Percentiles rank a stretch among this genome's conserved stretches.
These are phyloP conservation scores for Aureobasidium sp. DNA, from an alignment of 2,329 filamentous ascomycete species.

Conservation along the genomic window DNA sequence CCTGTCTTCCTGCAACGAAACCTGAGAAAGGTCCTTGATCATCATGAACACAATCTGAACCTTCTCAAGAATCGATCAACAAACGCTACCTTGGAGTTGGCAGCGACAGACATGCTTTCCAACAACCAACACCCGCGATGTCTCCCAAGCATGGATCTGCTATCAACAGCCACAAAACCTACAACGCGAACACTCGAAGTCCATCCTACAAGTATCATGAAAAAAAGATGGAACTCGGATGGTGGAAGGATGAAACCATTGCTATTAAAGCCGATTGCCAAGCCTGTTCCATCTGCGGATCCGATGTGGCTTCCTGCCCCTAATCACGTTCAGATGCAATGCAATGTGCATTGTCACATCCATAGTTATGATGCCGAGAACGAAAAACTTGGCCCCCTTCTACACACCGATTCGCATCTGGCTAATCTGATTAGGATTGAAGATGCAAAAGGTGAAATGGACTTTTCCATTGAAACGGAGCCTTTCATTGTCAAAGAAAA, in stretches of 20 bases:
- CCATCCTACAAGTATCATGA: not conserved
- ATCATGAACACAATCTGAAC: conserved; percentile 17
- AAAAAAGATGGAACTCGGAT: not conserved
- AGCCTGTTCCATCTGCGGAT: not conserved
- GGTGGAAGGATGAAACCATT: not conserved
- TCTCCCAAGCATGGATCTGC: conserved; percentile 21
- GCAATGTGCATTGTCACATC: not conserved
- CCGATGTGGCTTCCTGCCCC: conserved; percentile 3
- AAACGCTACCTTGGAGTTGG: not conserved
- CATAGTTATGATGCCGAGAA: not conserved
- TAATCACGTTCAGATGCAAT: not conserved
- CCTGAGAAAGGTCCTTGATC: conserved; percentile 21
- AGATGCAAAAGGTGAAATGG: conserved; percentile 15
- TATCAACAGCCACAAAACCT: conserved; percentile 16
- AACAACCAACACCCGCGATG: conserved; percentile 19
- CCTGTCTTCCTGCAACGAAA: conserved; percentile 24
- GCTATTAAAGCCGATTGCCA: not conserved
- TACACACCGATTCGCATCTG: not conserved
- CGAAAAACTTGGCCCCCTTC: too few relatives aligned
- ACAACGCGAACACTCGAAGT: not conserved
- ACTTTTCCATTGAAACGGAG: conserved; percentile 19
- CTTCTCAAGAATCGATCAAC: not conserved
- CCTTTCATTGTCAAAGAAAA: conserved; percentile 14
- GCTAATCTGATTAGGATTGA: conserved; percentile 9
- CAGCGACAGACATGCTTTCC: not conserved